Conservation (phyloP, 2,329 filamentous ascomycete species). For the Beauveria rudraprayagi region DNA sequence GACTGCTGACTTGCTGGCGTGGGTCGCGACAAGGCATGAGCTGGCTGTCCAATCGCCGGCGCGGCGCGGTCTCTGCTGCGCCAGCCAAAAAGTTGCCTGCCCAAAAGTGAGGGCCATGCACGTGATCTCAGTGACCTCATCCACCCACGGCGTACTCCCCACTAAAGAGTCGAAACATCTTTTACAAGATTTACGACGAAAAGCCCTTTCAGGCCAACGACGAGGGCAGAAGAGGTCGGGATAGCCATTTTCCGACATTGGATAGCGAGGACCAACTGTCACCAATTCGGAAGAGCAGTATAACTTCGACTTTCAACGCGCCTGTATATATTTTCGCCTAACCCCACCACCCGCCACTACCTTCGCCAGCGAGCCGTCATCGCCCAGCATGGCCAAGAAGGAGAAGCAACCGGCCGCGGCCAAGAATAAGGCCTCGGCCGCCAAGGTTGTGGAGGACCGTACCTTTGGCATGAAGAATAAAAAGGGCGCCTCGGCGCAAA, state of each 20-base stretch:
- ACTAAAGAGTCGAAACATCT: constrained; percentile 16
- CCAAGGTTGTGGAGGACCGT: constrained; percentile 78
- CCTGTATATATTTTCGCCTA: neutral
- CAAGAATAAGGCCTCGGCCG: constrained; percentile 44
- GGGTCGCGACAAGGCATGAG: neutral
- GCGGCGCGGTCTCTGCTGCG: neutral
- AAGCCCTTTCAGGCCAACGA: constrained; percentile 1
- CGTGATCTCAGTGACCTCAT: constrained; percentile 22
- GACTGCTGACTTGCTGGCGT: constrained; percentile 1
- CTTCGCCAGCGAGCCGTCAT: neutral
- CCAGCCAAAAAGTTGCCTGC: neutral
- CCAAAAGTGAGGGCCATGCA: constrained; percentile 12
- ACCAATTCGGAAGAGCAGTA: neutral
- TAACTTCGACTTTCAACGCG: neutral
- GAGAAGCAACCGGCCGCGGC: constrained; percentile 30
- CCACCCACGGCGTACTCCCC: constrained; percentile 16
- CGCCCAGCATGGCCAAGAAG: constrained; percentile 65
- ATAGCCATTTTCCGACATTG: neutral
- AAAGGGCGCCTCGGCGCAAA: constrained; percentile 87
- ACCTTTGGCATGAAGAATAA: constrained; percentile 99
- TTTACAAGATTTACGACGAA: constrained; percentile 12
- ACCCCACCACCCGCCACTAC: constrained; percentile 4
- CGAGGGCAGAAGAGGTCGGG: neutral
- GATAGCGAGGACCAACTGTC: neutral
- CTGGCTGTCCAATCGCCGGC: neutral